Evolutionary conservation across 306 rosid species (phyloP), one percentile per base, ranked within the genome.

Genomic region (Corylus heterophylla): DNA sequence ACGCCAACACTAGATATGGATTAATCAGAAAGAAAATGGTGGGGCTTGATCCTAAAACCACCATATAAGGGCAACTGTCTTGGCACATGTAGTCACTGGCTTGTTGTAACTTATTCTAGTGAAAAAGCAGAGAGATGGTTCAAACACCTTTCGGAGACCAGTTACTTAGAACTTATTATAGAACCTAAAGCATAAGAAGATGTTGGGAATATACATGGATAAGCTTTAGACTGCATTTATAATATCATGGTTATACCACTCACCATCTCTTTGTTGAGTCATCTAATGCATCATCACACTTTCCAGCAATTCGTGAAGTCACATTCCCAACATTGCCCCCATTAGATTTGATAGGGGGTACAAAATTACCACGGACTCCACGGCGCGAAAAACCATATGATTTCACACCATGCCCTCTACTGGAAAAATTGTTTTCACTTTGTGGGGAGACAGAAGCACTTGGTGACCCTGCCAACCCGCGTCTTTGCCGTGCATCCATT

Each of bases 231-330:
- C 70, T 16, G n/a, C 55, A 45, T 6, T 54, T 67, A 8, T 17
- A 42, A 51, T 50, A n/a, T 69, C 74, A 76, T 70, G 74, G 54
- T 35, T 73, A 72, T 58, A 85, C 80, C 73, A 86, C 91, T 86
- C 81, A 95, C 99, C 99, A 95, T 90, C 81, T 90, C 86, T 90
- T 93, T 74, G 97, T 91, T 68, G 98, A 83, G 77, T 91, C 99
- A 42, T 89, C 98, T 73, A 88, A 76, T 72, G 94, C 51, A 85
- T 95, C 98, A 75, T 88, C 98, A 18, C 80, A 56, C 87, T 88
- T 95, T 85, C 96, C 98, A 77, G 85, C 82, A 16, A 55, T 75
- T 74, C 88, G 87, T 68, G 98, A 85, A 62, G 90, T 87, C 75
- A 74, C 35, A 87, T 90, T 90, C 80, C 93, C 98, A 50, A 78